These are phyloP conservation scores for Serpula lacrymans DNA, from an alignment of 768 basidiomycete genomes.

Conservation along the genomic window DNA sequence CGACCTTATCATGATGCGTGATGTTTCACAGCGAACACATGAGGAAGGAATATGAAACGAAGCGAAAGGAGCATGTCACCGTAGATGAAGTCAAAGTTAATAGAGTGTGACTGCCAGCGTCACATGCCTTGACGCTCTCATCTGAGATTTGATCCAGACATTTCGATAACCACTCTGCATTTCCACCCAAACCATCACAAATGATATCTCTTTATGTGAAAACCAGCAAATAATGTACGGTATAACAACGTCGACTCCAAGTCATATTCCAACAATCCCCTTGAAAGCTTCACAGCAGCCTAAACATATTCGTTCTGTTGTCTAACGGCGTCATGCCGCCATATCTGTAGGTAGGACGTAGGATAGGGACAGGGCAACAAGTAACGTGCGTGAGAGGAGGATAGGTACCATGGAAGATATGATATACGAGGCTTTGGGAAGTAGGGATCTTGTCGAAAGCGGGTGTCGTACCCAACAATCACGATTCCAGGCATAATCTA, in stretches of 20 bases:
- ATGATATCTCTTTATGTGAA: no score
- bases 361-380: not conserved
- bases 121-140: no score
- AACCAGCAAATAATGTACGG: no score
- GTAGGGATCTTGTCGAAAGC: constrained; percentile 3
- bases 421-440: not conserved
- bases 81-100: no score
- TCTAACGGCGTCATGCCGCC: constrained; percentile 5
- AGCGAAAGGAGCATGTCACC: no score
- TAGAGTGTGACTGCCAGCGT: no score
- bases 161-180: no score
- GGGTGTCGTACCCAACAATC: constrained; percentile 3
- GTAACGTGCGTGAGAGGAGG: not conserved
- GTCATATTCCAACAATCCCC: constrained; percentile 8
- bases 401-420: not conserved
- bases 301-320: constrained; percentile 1
- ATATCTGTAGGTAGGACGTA: not conserved
- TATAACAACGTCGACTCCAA: not conserved
- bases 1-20: no score
- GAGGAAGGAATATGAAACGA: no score
- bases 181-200: no score
- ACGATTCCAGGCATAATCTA: constrained; percentile 8
- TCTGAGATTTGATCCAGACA: no score
- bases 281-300: constrained; percentile 15
- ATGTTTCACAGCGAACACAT: no score